Conservation (phyloP, 352 stramenopile genomes). For the Thalassiosira sp. region DNA sequence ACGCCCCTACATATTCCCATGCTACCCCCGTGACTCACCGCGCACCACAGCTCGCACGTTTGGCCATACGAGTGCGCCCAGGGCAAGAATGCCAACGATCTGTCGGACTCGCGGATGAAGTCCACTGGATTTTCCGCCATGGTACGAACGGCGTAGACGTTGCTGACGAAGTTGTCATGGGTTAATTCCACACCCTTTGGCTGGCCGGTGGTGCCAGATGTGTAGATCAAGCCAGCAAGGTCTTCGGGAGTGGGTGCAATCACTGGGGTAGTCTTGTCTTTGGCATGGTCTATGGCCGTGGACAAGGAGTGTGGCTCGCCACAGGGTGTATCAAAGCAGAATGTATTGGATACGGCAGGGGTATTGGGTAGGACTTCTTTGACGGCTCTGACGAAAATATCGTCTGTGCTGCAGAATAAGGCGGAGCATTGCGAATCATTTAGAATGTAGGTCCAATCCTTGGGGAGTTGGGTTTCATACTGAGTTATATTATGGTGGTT, state of each 20-base stretch:
- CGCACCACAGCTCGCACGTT: constrained; percentile 74
- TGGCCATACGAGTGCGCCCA: constrained; percentile 83
- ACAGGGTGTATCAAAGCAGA: constrained; percentile 56
- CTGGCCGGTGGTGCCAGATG: constrained; percentile 81
- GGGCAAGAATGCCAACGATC: constrained; percentile 81
- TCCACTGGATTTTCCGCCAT: constrained; percentile 62
- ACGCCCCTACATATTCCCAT: constrained; percentile 69
- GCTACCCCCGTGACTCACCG: constrained; percentile 64
- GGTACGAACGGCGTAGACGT: constrained; percentile 65
- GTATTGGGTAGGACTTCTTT: constrained; percentile 53
- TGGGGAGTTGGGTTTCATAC: constrained; percentile 71
- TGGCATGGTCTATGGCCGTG: constrained; percentile 46
- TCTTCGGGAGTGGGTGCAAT: constrained; percentile 57
- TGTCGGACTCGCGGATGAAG: constrained; percentile 55
- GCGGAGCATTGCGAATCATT: constrained; percentile 74
- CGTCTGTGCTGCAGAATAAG: constrained; percentile 61
- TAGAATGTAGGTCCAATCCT: constrained; percentile 84
- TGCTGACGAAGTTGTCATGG: constrained; percentile 83
- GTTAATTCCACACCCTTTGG: constrained; percentile 86
- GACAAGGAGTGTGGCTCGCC: constrained; percentile 47
- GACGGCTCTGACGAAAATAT: constrained; percentile 67
- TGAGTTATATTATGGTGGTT: constrained; percentile 9
- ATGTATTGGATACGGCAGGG: constrained; percentile 31
- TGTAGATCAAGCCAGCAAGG: constrained; percentile 83
- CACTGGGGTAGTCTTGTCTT: constrained; percentile 31